Evolutionary conservation across 305 asterid genomes (phyloP).

Genomic region (Solanum hybrid): DNA sequence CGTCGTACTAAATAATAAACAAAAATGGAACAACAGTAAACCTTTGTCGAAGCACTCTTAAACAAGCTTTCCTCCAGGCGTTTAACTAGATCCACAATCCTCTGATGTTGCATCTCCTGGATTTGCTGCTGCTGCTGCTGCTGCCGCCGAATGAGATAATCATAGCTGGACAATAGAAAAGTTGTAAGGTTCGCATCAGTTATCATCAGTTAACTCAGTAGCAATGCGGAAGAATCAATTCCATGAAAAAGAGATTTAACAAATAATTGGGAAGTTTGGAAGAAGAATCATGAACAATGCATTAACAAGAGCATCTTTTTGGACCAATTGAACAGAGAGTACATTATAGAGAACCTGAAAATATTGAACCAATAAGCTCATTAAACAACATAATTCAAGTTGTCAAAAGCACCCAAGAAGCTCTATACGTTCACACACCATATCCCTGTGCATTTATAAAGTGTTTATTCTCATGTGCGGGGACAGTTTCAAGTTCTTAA

Average conservation of each 20-base stretch:
- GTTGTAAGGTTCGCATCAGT: constrained; percentile 12
- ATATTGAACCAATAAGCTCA: neutral
- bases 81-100: constrained; percentile 50
- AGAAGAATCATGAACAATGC: neutral
- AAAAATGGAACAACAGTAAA: constrained; percentile 17
- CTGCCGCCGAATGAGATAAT: constrained; percentile 49
- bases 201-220: neutral
- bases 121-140: constrained; percentile 45
- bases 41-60: constrained; percentile 71
- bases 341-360: neutral
- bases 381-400: neutral
- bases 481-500: neutral
- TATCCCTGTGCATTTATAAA: neutral
- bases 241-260: neutral
- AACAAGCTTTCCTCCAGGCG: constrained; percentile 80
- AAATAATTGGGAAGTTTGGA: neutral
- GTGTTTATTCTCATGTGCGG: neutral
- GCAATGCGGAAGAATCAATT: neutral
- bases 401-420: neutral
- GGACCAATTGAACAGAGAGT: neutral
- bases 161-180: constrained; percentile 51
- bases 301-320: neutral
- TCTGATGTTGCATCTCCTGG: constrained; percentile 38
- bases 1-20: neutral
- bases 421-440: neutral